phyloP scores from a whole-genome alignment of 2,329 filamentous ascomycete genomes.

The Didymellaceae sp. region DNA sequence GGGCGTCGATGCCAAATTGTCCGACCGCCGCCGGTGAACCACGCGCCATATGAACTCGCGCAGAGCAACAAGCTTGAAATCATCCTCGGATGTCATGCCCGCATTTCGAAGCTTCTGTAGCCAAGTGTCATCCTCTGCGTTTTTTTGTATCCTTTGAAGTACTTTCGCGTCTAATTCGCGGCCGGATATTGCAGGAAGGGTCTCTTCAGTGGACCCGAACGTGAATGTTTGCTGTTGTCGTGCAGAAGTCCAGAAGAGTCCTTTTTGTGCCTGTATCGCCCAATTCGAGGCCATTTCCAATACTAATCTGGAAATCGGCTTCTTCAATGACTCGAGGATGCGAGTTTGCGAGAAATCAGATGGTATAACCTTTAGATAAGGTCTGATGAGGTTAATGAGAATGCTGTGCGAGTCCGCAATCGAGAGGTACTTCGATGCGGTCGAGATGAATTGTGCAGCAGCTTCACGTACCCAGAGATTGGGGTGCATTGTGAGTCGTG shows the following conservation, averaged over 20 bases:
- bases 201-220: slow-evolving; percentile 64
- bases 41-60: slow-evolving; percentile 92
- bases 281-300: slow-evolving; percentile 87
- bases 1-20: slow-evolving; percentile 49
- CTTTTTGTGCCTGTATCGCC: slow-evolving; percentile 81
- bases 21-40: slow-evolving; percentile 71
- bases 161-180: slow-evolving; percentile 64
- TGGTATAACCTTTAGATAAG: slow-evolving; percentile 79
- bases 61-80: slow-evolving; percentile 84
- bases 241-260: slow-evolving; percentile 84
- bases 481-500: slow-evolving; percentile 88
- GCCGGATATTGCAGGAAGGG: slow-evolving; percentile 61
- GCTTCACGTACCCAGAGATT: slow-evolving; percentile 96
- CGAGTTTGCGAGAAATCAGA: slow-evolving; percentile 73
- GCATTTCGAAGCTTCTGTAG: slow-evolving; percentile 82
- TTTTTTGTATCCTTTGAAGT: slow-evolving; percentile 71
- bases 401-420: slow-evolving; percentile 84
- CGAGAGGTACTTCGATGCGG: slow-evolving; percentile 76
- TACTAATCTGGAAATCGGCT: slow-evolving; percentile 77
- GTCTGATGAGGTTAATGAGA: slow-evolving; percentile 77
- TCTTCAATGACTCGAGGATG: slow-evolving; percentile 82
- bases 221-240: slow-evolving; percentile 74
- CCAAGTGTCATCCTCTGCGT: slow-evolving; percentile 95
- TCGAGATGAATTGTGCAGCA: slow-evolving; percentile 80
- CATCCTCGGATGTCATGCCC: slow-evolving; percentile 82